A percentile compares a stretch with the other conserved stretches of the same genome.
Evolutionary conservation across 352 stramenopile species (phyloP).

Genomic region (Pythium grandisporangium): DNA sequence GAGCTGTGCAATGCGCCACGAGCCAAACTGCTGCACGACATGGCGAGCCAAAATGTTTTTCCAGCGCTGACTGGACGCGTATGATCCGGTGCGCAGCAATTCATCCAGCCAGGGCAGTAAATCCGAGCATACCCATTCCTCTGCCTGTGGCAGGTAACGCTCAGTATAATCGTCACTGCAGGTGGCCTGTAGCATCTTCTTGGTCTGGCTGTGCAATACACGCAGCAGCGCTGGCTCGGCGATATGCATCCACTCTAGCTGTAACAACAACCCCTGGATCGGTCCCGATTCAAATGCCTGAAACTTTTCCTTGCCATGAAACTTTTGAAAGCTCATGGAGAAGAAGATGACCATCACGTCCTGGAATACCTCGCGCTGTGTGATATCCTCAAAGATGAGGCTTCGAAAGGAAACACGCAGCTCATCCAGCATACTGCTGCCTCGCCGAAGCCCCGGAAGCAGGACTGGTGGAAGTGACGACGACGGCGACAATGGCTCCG

Average conservation of each 20-base stretch:
- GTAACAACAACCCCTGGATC: constrained; percentile 36
- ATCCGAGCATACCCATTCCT: constrained; percentile 37
- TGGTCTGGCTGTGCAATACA: constrained; percentile 49
- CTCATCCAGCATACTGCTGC: constrained; percentile 37
- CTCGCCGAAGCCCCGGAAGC: constrained; percentile 5
- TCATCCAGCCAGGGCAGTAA: constrained; percentile 56
- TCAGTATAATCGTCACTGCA: constrained; percentile 46
- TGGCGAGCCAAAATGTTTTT: constrained; percentile 34
- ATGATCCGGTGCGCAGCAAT: constrained; percentile 16
- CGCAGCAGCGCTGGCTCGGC: constrained; percentile 33
- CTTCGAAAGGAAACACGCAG: constrained; percentile 35
- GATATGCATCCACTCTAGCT: constrained; percentile 50
- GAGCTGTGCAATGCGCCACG: constrained; percentile 85
- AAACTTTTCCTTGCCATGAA: constrained; percentile 39
- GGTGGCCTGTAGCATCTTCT: constrained; percentile 30
- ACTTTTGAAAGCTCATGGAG: constrained; percentile 67
- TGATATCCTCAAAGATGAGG: constrained; percentile 40
- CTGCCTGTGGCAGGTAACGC: constrained; percentile 28
- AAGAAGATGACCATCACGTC: constrained; percentile 61
- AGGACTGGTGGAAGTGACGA: neutral
- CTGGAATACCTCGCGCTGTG: constrained; percentile 25
- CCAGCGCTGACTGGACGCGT: constrained; percentile 19
- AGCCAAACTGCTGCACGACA: constrained; percentile 50
- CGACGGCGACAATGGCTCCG: too few species aligned
- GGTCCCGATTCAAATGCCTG: constrained; percentile 35